Conservation (phyloP, 192 early-diverging fungal species). For the Mortierella hygrophila region DNA sequence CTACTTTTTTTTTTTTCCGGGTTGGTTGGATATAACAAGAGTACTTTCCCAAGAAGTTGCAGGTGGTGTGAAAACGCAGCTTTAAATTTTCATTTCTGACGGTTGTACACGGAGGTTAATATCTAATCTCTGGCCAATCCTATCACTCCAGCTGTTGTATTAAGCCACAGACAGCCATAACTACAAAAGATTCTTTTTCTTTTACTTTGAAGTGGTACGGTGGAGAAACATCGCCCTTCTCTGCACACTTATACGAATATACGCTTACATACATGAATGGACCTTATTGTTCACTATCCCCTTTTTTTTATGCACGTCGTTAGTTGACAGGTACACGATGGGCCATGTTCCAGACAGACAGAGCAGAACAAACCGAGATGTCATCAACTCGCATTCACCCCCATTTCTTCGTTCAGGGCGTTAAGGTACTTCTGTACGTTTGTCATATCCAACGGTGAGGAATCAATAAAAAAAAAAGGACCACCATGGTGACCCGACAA, state of each 20-base stretch:
- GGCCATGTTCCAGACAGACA: neutral
- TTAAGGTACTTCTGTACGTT: no score
- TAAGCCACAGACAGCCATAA: neutral
- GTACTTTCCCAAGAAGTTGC: neutral
- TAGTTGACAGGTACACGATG: neutral
- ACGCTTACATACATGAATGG: neutral
- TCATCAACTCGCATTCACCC: neutral
- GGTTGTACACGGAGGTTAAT: neutral
- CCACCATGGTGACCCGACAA: no score
- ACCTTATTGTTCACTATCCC: neutral
- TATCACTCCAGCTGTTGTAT: neutral
- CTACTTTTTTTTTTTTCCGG: no score
- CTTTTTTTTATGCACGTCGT: neutral
- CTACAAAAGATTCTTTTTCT: neutral
- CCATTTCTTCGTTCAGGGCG: neutral
- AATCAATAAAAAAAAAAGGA: no score
- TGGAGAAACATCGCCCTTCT: neutral
- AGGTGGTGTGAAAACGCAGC: neutral
- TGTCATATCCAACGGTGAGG: no score
- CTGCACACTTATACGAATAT: neutral
- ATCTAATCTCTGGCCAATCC: conserved; percentile 5
- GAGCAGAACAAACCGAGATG: neutral
- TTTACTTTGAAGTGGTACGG: no score
- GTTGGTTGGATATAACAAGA: no score
- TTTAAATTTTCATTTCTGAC: neutral